Evolutionary conservation across 163 green algal genomes (phyloP), one percentile per base, ranked within the genome.

Genomic region (Chlamydomonas reinhardtii): DNA sequence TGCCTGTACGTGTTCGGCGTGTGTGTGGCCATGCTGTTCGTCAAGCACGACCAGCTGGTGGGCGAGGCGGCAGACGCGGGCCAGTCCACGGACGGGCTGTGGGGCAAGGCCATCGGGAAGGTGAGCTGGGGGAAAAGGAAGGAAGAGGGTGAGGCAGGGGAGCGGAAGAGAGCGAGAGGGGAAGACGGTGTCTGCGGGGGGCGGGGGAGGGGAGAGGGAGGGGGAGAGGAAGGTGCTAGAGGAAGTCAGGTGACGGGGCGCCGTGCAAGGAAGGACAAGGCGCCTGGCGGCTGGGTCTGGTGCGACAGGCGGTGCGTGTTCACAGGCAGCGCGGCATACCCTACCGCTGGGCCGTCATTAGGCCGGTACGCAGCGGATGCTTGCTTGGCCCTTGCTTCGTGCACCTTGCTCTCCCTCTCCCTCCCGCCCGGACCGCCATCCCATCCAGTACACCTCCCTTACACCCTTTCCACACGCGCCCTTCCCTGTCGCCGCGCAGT

Each of bases 1-100:
- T 96, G 93, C 90, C 84, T 91, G 61, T 95, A 93, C 83, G 93
- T 97, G 29, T 93, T 97, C 76, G 95, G 88, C 52, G 89, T 93
- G 68, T 96, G 82, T 61, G 48, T 96, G 39, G 91, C 88, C 56
- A 90, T 92, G 32, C 83, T 95, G 66, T 93, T 97, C 54, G 76
- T 96, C 5, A 84, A 90, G 62, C 86, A 94, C 54, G 78, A 86
- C 1, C 68, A 95, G 71, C 86, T 95, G 31, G 68, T 80, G 27
- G 75, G 89, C 11, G 84, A 93, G 8, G 73, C 62, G 37, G 5
- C 66, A 34, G 73, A 76, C 22, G 71, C 68, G 59, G 77, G 83
- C 35, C 68, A 61, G 35, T 39, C 32, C n/a, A 73, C 66, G 2
- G 76, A 31, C 76, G 86, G 87, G 35, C 56, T 93, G 27, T 93